Evolutionary conservation across 306 rosid genomes (phyloP), one percentile per base, ranked within the genome.

Genomic region (Cyamopsis tetragonoloba): DNA sequence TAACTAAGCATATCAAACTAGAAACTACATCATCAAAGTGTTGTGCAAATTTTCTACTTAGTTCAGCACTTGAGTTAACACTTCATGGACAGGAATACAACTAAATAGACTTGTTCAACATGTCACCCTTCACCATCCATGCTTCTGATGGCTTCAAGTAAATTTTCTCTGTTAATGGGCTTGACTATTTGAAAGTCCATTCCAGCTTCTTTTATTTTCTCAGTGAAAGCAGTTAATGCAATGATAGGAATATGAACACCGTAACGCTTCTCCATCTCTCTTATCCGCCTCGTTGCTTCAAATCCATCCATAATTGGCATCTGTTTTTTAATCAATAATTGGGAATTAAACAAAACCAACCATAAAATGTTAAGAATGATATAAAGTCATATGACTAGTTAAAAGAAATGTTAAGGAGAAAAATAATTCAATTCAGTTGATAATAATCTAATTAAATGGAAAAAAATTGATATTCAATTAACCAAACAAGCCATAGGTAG

Each of bases 261-360:
- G 47, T 67, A 78, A 0, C 9, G 1, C 58, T 67, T 75, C 76
- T 87, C 96, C 64, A 68, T 60, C 68, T 71, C 68, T 71, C 96
- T 68, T 77, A 89, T 87, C 69, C 62, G 15, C 56, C 56, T 71
- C 2, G 92, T 78, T 63, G 92, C 89, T 70, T 89, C 89, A 63
- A 50, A 72, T 3, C 95, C 96, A 56, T 83, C 46, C 92, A 89
- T 82, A 28, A 75, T 30, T 32, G 88, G 86, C 95, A 92, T 87
- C 91, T 89, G 79, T 60, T 38, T 6, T 15, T 2, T 9, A 32
- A 56, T 0, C 24, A 15, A 15, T 31, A 2, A 10, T 6, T 31
- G 15, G n/a, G 61, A 54, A 28, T 54, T 30, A 13, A 54, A 28
- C 11, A 8, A n/a, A n/a, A n/a, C n/a, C n/a, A n/a, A n/a, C n/a